Evolutionary conservation across 83 land plant species (phyloP).

Genomic region (Picea abies): DNA sequence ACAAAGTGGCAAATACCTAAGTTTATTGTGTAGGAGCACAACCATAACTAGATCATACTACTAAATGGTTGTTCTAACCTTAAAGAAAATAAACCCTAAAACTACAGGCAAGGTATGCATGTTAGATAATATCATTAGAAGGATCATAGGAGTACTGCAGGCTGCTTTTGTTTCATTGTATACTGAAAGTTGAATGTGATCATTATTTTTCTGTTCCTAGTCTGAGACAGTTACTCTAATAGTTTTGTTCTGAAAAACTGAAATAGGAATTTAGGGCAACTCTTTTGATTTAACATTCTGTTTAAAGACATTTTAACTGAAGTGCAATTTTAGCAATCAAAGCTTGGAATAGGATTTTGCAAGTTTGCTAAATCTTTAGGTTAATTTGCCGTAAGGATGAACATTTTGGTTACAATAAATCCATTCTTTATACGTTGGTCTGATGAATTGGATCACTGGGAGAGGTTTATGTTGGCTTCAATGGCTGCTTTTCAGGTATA

Average conservation of each 20-base stretch:
- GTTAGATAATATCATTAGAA: not conserved
- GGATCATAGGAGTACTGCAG: not conserved
- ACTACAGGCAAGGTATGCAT: not conserved
- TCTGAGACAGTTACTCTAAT: no score
- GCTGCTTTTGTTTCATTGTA: not conserved
- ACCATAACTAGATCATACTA: not conserved
- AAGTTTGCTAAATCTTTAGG: not conserved
- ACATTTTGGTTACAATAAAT: not conserved
- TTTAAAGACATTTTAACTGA: not conserved
- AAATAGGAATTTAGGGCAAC: not conserved
- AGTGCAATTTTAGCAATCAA: not conserved
- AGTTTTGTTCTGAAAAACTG: no score
- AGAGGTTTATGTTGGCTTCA: not conserved
- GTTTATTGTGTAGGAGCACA: not conserved
- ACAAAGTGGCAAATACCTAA: not conserved
- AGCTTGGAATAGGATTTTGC: not conserved
- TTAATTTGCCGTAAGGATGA: not conserved
- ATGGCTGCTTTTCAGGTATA: not conserved
- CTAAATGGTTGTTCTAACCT: not conserved
- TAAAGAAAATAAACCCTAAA: not conserved
- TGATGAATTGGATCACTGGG: not conserved
- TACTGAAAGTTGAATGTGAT: not conserved
- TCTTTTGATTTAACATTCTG: no score
- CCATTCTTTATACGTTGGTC: not conserved
- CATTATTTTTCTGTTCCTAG: not conserved